phyloP scores from a whole-genome alignment of 1,284 basidiomycete genomes.

The Ustilago trichophora region DNA sequence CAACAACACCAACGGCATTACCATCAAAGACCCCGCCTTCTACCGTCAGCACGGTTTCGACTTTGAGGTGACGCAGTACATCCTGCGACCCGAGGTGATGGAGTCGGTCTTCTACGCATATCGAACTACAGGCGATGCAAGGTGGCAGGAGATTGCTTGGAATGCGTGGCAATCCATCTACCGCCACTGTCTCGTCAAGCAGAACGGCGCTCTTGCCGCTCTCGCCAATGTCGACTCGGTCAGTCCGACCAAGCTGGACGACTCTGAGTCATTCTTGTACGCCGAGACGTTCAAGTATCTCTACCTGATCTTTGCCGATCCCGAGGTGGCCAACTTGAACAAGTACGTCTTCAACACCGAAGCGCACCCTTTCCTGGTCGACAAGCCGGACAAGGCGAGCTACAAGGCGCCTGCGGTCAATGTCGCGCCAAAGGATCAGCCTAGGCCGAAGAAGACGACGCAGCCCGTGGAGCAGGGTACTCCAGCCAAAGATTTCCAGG shows the following conservation, averaged over 20 bases:
- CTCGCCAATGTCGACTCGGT: constrained; percentile 43
- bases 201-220: constrained; percentile 66
- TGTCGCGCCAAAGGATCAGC: background rate
- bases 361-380: constrained; percentile 57
- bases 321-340: constrained; percentile 38
- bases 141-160: constrained; percentile 83
- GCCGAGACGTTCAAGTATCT: constrained; percentile 62
- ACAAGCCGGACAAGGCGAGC: constrained; percentile 28
- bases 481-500: background rate
- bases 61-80: constrained; percentile 46
- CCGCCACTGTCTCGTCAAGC: constrained; percentile 74
- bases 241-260: constrained; percentile 40
- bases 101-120: constrained; percentile 56
- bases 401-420: constrained; percentile 7
- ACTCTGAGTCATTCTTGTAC: constrained; percentile 55
- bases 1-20: constrained; percentile 39
- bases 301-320: constrained; percentile 57
- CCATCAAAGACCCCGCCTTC: constrained; percentile 36
- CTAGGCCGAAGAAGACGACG: constrained; percentile 2
- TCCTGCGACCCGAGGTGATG: constrained; percentile 59
- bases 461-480: background rate
- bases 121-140: constrained; percentile 53
- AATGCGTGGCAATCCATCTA: constrained; percentile 86
- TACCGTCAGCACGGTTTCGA: constrained; percentile 52
- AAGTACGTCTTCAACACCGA: constrained; percentile 62